Evolutionary conservation across 208 protist genomes (phyloP).

Genomic region (Trypanosoma avium): DNA sequence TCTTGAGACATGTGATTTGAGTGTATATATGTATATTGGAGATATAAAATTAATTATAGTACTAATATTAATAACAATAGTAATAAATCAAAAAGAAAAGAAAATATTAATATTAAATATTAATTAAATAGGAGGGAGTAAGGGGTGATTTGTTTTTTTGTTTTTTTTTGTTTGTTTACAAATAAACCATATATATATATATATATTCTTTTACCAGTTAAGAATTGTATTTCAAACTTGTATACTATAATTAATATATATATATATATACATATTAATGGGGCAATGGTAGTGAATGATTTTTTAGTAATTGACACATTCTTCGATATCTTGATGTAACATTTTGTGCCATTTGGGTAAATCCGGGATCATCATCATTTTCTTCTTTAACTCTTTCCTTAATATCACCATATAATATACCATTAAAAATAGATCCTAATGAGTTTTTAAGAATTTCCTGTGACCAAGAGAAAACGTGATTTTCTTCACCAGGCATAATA

Average conservation of each 20-base stretch:
- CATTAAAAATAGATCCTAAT: slow-evolving; percentile 37
- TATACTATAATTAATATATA: no score
- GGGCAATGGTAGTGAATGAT: slow-evolving; percentile 48
- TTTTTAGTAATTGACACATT: slow-evolving; percentile 69
- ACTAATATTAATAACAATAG: slow-evolving; percentile 2
- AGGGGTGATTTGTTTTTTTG: no score
- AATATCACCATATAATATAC: slow-evolving; percentile 52
- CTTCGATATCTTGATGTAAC: slow-evolving; percentile 52
- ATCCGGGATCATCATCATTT: slow-evolving; percentile 26
- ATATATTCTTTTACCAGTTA: no score
- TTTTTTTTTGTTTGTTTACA: no score
- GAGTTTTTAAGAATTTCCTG: slow-evolving; percentile 65
- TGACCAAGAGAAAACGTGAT: slow-evolving; percentile 75
- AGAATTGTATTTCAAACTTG: no score
- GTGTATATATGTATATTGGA: not conserved
- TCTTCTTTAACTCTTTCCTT: slow-evolving; percentile 21
- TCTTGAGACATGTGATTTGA: slow-evolving; percentile 32
- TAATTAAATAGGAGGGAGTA: no score
- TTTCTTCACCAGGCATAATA: slow-evolving; percentile 65
- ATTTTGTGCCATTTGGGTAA: slow-evolving; percentile 30
- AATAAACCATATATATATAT: slow-evolving; percentile 4
- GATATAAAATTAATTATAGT: slow-evolving; percentile 8
- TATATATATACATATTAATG: not conserved
- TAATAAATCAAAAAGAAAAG: slow-evolving; percentile 14
- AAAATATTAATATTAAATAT: no score